Conservation (phyloP, 257 asterid genomes). For the Solanum pinnatisectum region DNA sequence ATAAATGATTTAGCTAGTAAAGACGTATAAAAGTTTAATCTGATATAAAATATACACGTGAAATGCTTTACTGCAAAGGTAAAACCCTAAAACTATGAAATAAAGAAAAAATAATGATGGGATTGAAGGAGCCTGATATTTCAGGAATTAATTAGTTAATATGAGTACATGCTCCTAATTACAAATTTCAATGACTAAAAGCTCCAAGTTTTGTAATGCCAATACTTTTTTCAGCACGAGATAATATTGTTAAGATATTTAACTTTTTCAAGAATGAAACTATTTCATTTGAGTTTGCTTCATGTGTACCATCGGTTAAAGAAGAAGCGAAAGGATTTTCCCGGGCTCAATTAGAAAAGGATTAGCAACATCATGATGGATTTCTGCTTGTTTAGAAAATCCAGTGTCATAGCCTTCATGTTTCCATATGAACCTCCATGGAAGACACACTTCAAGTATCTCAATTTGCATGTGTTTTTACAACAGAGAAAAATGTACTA, state of each 20-base stretch:
- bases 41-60: neutral
- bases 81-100: neutral
- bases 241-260: neutral
- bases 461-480: conserved; percentile 45
- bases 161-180: neutral
- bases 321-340: conserved; percentile 31
- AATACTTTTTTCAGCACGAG: neutral
- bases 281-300: neutral
- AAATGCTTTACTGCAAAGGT: neutral
- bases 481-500: neutral
- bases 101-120: neutral
- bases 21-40: neutral
- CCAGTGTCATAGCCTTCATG: conserved; percentile 41
- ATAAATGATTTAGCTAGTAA: neutral
- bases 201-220: neutral
- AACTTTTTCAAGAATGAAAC: neutral
- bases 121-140: neutral
- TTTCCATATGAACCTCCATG: conserved; percentile 73
- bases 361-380: conserved; percentile 25
- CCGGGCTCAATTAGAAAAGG: conserved; percentile 24
- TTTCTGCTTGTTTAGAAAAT: conserved; percentile 24
- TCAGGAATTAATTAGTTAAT: neutral
- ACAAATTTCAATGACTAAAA: neutral
- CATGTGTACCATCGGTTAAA: conserved; percentile 22
- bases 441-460: conserved; percentile 85